Evolutionary conservation across 169 alveolate species (phyloP), one percentile per base, ranked within the genome.

Genomic region (Plasmodium knowlesi): DNA sequence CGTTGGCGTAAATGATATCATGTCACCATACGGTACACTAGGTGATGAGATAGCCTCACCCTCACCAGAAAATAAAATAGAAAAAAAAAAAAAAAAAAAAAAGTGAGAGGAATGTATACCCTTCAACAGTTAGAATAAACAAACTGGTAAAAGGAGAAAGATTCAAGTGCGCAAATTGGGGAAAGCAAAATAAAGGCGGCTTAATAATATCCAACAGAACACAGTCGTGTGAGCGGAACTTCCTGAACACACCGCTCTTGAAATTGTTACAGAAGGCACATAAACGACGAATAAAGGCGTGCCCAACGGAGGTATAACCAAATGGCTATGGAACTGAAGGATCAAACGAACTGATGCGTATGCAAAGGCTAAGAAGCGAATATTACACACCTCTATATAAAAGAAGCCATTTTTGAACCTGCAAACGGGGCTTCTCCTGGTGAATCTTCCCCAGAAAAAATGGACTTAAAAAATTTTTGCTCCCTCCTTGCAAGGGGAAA

Each of bases 401-500:
- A 50, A 50, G 46, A 73, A 73, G 37, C 46, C 46, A 73, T 19
- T 73, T 73, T 28, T 25, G 46, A 73, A 73, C 22, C 39, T 5
- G 10, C 10, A 73, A 37, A 76, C 19, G 34, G 57, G 16, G n/a
- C 6, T 16, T 46, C 70, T 1, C 54, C 9, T 34, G 70, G 79
- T 72, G 22, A 57, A 19, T 9, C 84, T 84, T 39, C 82, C 74
- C 37, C 91, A 83, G 30, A 50, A 70, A 70, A 53, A 76, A 76
- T 16, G 50, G 78, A 70, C 74, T 88, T 82, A 82, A 92, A 89
- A 5, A 88, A 25, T 61, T 90, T 41, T n/a, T 25, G 50, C 89
- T 16, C 72, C n/a, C 22, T 34, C 19, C 19, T 28, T 43, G 46
- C 39, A 32, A 43, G 57, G 70, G 22, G 25, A 32, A 34, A 83